Evolutionary conservation across 495 filamentous ascomycete species (phyloP).

Genomic region (Glutinoglossum americanum): DNA sequence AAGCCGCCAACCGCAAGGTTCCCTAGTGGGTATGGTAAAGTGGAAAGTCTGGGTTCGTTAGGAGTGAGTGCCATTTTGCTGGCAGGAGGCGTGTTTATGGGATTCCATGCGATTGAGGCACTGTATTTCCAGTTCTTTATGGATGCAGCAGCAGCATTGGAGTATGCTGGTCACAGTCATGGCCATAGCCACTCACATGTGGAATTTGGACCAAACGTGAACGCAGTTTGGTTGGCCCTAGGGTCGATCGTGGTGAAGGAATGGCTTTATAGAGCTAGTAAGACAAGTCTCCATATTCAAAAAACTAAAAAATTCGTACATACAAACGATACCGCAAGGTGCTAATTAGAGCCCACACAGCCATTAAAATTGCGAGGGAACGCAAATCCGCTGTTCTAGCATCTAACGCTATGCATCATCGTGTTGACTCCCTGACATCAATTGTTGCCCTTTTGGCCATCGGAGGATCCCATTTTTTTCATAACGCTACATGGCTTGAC

Average conservation of each 20-base stretch:
- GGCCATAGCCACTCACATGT: slow-evolving; percentile 36
- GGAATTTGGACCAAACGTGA: slow-evolving; percentile 52
- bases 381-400: slow-evolving; percentile 91
- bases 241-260: slow-evolving; percentile 85
- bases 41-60: slow-evolving; percentile 85
- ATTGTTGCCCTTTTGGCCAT: slow-evolving; percentile 81
- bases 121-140: slow-evolving; percentile 66
- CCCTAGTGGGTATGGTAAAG: slow-evolving; percentile 81
- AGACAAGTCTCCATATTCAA: slow-evolving; percentile 16
- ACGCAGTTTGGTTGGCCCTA: slow-evolving; percentile 88
- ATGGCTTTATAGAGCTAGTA: slow-evolving; percentile 91
- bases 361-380: slow-evolving; percentile 89
- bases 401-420: slow-evolving; percentile 89
- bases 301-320: neutral
- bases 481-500: slow-evolving; percentile 75
- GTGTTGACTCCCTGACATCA: slow-evolving; percentile 82
- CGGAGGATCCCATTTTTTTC: slow-evolving; percentile 65
- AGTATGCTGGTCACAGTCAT: slow-evolving; percentile 17
- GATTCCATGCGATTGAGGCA: slow-evolving; percentile 48
- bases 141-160: slow-evolving; percentile 36
- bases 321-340: neutral
- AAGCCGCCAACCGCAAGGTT: slow-evolving; percentile 63
- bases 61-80: slow-evolving; percentile 82
- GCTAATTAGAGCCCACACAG: slow-evolving; percentile 20
- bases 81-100: slow-evolving; percentile 77